Evolutionary conservation across 2,329 filamentous ascomycete species (phyloP).

Genomic region (Claviceps pazoutovae): DNA sequence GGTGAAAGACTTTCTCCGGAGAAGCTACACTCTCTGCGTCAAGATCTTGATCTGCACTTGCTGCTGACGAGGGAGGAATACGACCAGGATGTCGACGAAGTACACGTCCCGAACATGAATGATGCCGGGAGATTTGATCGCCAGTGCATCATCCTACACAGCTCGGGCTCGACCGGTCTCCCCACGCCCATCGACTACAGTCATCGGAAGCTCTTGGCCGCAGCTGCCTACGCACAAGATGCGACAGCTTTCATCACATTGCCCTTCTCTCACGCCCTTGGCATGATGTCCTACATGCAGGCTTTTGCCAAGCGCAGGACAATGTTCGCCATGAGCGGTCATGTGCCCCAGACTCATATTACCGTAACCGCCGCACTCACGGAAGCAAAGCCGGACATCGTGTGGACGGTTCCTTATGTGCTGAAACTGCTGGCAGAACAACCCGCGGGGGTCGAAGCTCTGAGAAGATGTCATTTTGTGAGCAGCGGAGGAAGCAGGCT

Average conservation of each 20-base stretch:
- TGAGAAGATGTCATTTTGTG: slow-evolving; percentile 34
- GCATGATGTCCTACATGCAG: slow-evolving; percentile 38
- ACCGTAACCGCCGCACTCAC: slow-evolving; percentile 31
- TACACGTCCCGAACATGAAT: not conserved
- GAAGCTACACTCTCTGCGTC: not conserved
- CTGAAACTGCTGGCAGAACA: slow-evolving; percentile 47
- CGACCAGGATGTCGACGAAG: not conserved
- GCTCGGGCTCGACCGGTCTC: slow-evolving; percentile 41
- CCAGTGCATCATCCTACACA: slow-evolving; percentile 1
- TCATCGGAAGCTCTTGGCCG: slow-evolving; percentile 34
- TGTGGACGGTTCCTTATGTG: slow-evolving; percentile 48
- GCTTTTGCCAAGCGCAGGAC: slow-evolving; percentile 34
- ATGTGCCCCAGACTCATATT: slow-evolving; percentile 36
- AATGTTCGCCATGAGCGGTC: slow-evolving; percentile 39
- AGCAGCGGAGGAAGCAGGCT: slow-evolving; percentile 42
- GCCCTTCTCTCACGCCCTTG: slow-evolving; percentile 45
- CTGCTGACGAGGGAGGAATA: not conserved
- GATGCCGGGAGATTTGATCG: not conserved
- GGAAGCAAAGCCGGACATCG: slow-evolving; percentile 31
- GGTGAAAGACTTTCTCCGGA: not conserved
- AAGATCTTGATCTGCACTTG: not conserved
- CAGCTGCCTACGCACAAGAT: slow-evolving; percentile 25
- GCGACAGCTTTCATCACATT: slow-evolving; percentile 39
- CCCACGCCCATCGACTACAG: slow-evolving; percentile 49
- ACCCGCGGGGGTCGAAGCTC: slow-evolving; percentile 32